Evolutionary conservation across 768 basidiomycete genomes (phyloP), one percentile per base, ranked within the genome.

Genomic region (Boletus subcaerulescens): DNA sequence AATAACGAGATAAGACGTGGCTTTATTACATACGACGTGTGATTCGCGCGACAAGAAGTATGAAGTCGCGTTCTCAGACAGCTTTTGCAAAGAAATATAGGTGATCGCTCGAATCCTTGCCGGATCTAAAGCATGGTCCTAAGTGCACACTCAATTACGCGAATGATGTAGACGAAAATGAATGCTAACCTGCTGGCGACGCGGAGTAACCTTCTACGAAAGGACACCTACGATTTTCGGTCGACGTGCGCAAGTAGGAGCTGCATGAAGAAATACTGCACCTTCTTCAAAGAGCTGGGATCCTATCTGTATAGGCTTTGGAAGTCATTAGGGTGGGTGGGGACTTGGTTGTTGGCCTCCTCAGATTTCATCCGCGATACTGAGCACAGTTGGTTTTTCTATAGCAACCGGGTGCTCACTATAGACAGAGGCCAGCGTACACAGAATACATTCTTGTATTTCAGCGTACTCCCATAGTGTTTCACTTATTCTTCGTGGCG

Each of bases 61-160:
- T 3, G 43, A 22, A 11, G 18, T 39, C 3, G 17, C 58, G 31
- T 61, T 82, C 84, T 65, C 80, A 69, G 0, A 77, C 58, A 0
- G 85, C 71, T 63, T 85, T 86, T 10, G 78, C 76, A 3, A 81
- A 55, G 53, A 86, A 86, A 84, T 79, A 15, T 75, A 74, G 0
- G 81, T 82, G 15, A 86, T 63, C 45, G 79, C 79, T 4, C 84
- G 74, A 39, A 86, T 76, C 60, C 85, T 83, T 5, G 79, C 68
- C 5, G 76, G 74, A 2, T 84, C 83, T 62, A 88, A 87, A 0
- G 85, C 84, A 18, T 85, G 84, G 57, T 85, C 86, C 85, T 76
- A 18, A 24, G 40, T 15, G 38, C 8, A 11, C 7, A 9, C 20
- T 42, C 29, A 47, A 13, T 50, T 20, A n/a, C 15, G 31, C 4